Base-by-base conservation (phyloP, 75 land plant species). In the Pseudotsuga menziesii region DNA sequence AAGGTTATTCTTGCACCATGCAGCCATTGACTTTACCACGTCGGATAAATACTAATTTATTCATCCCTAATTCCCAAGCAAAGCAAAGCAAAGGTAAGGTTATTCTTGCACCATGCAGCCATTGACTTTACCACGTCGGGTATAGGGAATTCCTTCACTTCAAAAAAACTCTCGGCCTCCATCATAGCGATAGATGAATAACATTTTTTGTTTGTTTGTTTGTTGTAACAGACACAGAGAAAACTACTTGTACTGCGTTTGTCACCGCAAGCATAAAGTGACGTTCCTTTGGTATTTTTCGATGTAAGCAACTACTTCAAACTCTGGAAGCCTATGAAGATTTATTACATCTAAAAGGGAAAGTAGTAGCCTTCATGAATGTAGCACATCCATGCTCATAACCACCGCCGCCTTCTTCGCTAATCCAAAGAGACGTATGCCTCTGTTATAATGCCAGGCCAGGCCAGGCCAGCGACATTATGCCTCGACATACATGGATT, bases 51-150 rank as follows among this genome's bases (percentile, higher is more conserved):
- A 64, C 94, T 88, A 76, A 90, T 60, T 63, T 96, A 96, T 58
- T 96, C 97, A 71, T 85, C 88, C 70, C 77, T 83, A 54, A 96
- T 89, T 12, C 93, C 94, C 60, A n/a, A n/a, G n/a, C n/a, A n/a
- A 96, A 56, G 75, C 94, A 96, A n/a, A n/a, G n/a, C n/a, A n/a
- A n/a, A n/a, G n/a, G n/a, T n/a, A 60, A 96, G 85, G 62, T 89
- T 89, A 57, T 92, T 97, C 14, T 92, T 93, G 79, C 94, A 92
- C 99, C 99, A 96, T 13, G n/a, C n/a, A n/a, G 92, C 89, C 93
- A 96, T 92, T 35, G 94, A 91, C 74, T 92, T 93, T 62, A 94
- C 93, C 0, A 79, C 83, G 80, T 94, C 99, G 0, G 94, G 91
- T 52, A 89, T 83, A 17, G 90, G 78, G 75, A 92, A 88, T 74